phyloP scores from a whole-genome alignment of 768 basidiomycete genomes.

The Neoboletus brunneissimus region DNA sequence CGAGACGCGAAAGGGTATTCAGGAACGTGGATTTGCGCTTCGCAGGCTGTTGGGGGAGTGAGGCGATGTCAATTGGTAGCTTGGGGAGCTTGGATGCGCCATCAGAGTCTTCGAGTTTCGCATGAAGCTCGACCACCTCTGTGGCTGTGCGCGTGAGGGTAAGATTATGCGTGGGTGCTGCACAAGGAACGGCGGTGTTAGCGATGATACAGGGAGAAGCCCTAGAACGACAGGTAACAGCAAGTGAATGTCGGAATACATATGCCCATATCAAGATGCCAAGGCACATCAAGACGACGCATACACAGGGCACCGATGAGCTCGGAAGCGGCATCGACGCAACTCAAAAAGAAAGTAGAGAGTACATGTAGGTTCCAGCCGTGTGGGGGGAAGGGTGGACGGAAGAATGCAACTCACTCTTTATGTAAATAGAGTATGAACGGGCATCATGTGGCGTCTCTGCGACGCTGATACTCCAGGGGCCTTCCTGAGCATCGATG shows the following conservation, averaged over 20 bases:
- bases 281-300: conserved; percentile 15
- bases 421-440: conserved; percentile 79
- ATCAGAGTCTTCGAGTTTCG: conserved; percentile 68
- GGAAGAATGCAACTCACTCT: conserved; percentile 58
- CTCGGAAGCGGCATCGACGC: conserved; percentile 25
- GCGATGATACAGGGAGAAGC: conserved; percentile 20
- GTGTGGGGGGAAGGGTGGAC: conserved; percentile 23
- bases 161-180: conserved; percentile 87
- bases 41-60: conserved; percentile 46
- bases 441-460: conserved; percentile 74
- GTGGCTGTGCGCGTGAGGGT: conserved; percentile 76
- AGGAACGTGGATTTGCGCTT: conserved; percentile 85
- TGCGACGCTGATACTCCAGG: conserved; percentile 86
- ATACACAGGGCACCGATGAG: conserved; percentile 24
- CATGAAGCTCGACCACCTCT: conserved; percentile 80
- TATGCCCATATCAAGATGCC: conserved; percentile 11
- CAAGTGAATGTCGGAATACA: conserved; percentile 15
- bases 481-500: conserved; percentile 74
- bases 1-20: conserved; percentile 80
- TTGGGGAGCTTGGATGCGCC: conserved; percentile 55
- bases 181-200: conserved; percentile 29
- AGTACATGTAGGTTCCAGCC: conserved; percentile 16
- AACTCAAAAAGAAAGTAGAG: conserved; percentile 19
- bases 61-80: conserved; percentile 57
- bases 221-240: conserved; percentile 14